These are phyloP conservation scores for Nicotiana undulata DNA, from an alignment of 257 asterid species.

Conservation along the genomic window DNA sequence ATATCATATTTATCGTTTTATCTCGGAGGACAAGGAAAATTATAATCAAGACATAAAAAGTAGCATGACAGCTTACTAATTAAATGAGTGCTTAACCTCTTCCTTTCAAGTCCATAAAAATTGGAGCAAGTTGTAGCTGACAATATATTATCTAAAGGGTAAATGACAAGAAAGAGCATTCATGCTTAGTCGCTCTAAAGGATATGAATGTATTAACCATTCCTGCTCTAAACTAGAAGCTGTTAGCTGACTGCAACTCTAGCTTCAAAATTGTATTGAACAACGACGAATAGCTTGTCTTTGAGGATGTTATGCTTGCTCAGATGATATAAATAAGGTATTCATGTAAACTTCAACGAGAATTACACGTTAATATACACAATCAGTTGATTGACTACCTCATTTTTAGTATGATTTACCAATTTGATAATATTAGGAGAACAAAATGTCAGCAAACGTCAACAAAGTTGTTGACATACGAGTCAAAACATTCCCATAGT, in stretches of 20 bases:
- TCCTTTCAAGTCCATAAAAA: neutral
- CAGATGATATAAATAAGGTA: neutral
- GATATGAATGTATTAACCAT: neutral
- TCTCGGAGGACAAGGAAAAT: neutral
- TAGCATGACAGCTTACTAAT: neutral
- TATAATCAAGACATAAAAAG: neutral
- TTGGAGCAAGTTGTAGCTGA: neutral
- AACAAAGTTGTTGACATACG: constrained; percentile 11
- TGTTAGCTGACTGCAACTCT: neutral
- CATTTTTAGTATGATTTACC: neutral
- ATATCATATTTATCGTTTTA: neutral
- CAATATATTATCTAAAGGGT: neutral
- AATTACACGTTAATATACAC: neutral
- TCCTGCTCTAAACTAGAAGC: neutral
- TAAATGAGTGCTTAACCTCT: neutral
- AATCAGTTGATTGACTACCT: neutral
- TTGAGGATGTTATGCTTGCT: neutral
- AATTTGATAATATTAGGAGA: neutral
- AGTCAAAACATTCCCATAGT: neutral
- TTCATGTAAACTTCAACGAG: neutral
- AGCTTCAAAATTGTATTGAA: neutral
- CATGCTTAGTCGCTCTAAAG: no score
- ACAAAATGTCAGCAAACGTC: neutral
- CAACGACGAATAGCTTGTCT: neutral
- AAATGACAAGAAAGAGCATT: neutral